phyloP scores from a whole-genome alignment of 257 asterid species.

The Ophiorrhiza pumila region DNA sequence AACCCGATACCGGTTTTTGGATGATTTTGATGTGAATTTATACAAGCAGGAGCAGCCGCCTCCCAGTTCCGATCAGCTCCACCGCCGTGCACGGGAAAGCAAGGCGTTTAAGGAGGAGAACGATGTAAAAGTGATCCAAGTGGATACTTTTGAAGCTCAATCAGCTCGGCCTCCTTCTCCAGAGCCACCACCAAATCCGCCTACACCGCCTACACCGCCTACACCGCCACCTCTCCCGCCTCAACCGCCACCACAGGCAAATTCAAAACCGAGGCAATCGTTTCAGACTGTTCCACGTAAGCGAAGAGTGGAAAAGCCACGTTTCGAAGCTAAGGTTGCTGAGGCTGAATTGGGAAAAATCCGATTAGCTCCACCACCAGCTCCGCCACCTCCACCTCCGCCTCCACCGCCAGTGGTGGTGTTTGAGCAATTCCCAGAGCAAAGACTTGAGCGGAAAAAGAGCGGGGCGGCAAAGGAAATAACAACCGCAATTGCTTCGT shows the following conservation, averaged over 20 bases:
- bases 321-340: conserved; percentile 14
- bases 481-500: conserved; percentile 60
- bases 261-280: conserved; percentile 48
- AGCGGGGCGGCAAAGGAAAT: conserved; percentile 67
- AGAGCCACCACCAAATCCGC: conserved; percentile 29
- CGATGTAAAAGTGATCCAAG: conserved; percentile 50
- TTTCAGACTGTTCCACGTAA: conserved; percentile 43
- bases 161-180: conserved; percentile 31
- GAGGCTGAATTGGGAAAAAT: conserved; percentile 23
- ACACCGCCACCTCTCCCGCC: conserved; percentile 40
- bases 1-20: conserved; percentile 39
- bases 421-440: conserved; percentile 22
- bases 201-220: conserved; percentile 32
- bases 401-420: conserved; percentile 23
- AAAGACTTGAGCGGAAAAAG: conserved; percentile 40
- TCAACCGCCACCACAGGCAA: conserved; percentile 29
- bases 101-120: conserved; percentile 20
- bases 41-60: conserved; percentile 41
- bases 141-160: conserved; percentile 54
- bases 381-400: conserved; percentile 30
- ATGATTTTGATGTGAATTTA: conserved; percentile 62
- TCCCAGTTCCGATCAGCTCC: conserved; percentile 10
- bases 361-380: conserved; percentile 24
- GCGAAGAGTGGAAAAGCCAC: conserved; percentile 30
- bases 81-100: conserved; percentile 25